Conservation (phyloP, 306 rosid genomes). For the Malus orientalis region DNA sequence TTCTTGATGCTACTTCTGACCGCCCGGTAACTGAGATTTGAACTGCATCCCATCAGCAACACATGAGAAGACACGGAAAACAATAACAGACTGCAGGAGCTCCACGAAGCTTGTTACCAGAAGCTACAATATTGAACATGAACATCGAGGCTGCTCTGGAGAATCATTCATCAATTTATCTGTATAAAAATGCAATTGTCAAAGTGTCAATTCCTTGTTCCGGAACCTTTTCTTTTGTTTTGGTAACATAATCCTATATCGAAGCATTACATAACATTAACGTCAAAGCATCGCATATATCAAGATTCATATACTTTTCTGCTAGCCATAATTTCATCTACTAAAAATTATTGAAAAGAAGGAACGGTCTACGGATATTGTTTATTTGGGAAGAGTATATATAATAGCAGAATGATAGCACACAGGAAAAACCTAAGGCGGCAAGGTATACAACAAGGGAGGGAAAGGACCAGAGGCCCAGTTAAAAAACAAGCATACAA, state of each 20-base stretch:
- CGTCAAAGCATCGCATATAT: neutral
- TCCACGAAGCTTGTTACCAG: neutral
- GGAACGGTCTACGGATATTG: neutral
- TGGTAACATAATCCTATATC: neutral
- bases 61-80: neutral
- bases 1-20: slow-evolving; percentile 9
- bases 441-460: neutral
- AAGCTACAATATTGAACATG: slow-evolving; percentile 33
- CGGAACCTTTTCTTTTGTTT: neutral
- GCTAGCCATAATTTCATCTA: neutral
- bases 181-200: slow-evolving; percentile 6
- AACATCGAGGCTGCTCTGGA: slow-evolving; percentile 20
- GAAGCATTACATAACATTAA: neutral
- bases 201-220: neutral
- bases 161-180: slow-evolving; percentile 25
- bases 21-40: neutral
- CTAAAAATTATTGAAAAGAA: neutral
- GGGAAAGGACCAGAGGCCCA: neutral
- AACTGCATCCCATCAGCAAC: neutral
- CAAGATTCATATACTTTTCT: neutral
- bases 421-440: neutral
- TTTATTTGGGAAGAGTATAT: neutral
- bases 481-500: neutral
- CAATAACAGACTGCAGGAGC: neutral
- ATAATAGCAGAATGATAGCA: too few species aligned